phyloP scores from a whole-genome alignment of 192 early-diverging fungal genomes.

The Backusella morwellensis region DNA sequence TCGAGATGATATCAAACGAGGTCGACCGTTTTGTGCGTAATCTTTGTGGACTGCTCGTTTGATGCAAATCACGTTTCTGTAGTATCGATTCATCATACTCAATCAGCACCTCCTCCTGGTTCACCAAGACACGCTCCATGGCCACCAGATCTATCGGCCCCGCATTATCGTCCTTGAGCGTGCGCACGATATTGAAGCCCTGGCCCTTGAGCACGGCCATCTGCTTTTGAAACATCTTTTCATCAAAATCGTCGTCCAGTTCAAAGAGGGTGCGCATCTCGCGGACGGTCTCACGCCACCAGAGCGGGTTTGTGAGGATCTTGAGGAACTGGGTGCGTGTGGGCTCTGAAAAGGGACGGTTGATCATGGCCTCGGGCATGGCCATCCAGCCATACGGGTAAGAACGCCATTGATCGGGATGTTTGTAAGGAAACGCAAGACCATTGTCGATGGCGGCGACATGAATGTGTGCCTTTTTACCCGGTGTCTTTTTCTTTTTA shows the following conservation, averaged over 20 bases:
- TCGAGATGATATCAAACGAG: conserved; percentile 18
- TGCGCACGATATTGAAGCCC: conserved; percentile 80
- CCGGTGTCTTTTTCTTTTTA: background rate
- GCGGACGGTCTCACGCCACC: conserved; percentile 79
- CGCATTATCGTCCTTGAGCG: conserved; percentile 53
- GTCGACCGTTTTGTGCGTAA: conserved; percentile 21
- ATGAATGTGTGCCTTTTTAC: conserved; percentile 54
- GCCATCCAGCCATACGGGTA: conserved; percentile 92
- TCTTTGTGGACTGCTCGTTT: background rate
- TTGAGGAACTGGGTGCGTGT: conserved; percentile 68
- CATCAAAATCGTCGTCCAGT: conserved; percentile 77
- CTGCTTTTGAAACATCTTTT: conserved; percentile 78
- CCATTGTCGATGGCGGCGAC: conserved; percentile 93
- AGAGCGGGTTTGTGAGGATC: conserved; percentile 62
- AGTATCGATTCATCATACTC: conserved; percentile 29
- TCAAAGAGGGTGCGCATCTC: conserved; percentile 65
- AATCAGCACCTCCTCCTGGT: conserved; percentile 47
- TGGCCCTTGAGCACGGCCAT: conserved; percentile 84
- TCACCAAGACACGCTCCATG: conserved; percentile 44
- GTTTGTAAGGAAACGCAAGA: conserved; percentile 91
- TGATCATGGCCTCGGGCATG: conserved; percentile 62
- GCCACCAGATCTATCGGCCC: conserved; percentile 54
- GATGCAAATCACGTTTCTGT: background rate
- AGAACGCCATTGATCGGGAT: conserved; percentile 84
- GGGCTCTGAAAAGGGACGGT: conserved; percentile 63